Base-by-base conservation (phyloP, 371 early-diverging fungal genomes). In the Conidiobolus incongruus region DNA sequence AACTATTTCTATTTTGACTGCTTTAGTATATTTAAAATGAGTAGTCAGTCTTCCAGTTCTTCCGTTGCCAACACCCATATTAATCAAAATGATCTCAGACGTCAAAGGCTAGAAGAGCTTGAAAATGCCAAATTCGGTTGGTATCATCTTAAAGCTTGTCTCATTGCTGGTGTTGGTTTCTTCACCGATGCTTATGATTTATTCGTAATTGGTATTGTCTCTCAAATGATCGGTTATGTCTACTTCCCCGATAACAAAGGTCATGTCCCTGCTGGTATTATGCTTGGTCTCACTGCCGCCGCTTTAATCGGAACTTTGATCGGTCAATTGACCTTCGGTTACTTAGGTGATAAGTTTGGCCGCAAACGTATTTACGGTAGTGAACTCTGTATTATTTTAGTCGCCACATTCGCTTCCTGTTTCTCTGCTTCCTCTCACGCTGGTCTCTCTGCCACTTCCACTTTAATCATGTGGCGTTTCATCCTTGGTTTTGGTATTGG, bases 141-240 rank as follows among this genome's bases (percentile, higher is more conserved):
- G 77, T 79, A 78, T 54, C 81, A 81, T 46, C 48, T 81, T 39
- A 70, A 77, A 44, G 75, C 84, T 24, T 70, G 77, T 55, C 52
- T 82, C 29, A 77, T 82, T 26, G 67, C 81, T 2, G 88, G 88
- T 38, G 67, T 72, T 36, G 84, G 88, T 48, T 83, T 81, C 66
- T 79, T 79, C 54, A 82, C 83, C 13, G 84, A 83, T 53, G 72
- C 81, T 15, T 81, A 84, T 56, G 83, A 88, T 68, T 65, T 81
- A 21, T 88, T 84, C 47, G 74, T 78, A 43, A 83, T 83, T 57
- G 72, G 73, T 52, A 55, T 82, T 52, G 73, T 75, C 41, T 62
- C 79, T 7, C 68, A 74, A 20, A 81, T 82, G 77, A 58, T 88
- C 51, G 77, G 75, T 45, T 73, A 68, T 48, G 70, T 79, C 28